Percentiles rank a stretch among this genome's conserved stretches.
These are phyloP conservation scores for Scheffersomyces stambukii DNA, from an alignment of 1,139 yeast species.

Conservation along the genomic window DNA sequence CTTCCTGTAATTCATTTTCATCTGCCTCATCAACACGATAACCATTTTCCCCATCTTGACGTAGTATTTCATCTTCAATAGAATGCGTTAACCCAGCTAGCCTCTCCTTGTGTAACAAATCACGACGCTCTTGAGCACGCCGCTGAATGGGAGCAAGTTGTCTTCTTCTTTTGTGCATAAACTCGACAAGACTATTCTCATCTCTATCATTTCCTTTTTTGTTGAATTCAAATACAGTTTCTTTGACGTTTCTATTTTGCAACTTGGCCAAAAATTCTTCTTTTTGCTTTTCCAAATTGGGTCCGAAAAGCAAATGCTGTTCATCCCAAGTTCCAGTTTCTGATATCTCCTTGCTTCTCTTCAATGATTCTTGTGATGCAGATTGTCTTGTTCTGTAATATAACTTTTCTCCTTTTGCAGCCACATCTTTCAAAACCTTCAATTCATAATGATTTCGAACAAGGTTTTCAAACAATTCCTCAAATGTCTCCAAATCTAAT, in stretches of 20 bases:
- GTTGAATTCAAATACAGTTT: slow-evolving; percentile 89
- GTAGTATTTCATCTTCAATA: slow-evolving; percentile 67
- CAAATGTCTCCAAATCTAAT: slow-evolving; percentile 59
- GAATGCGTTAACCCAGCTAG: slow-evolving; percentile 70
- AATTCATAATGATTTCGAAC: slow-evolving; percentile 69
- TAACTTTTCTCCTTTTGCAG: slow-evolving; percentile 82
- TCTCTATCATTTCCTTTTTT: slow-evolving; percentile 39
- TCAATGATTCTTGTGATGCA: slow-evolving; percentile 81
- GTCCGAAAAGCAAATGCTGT: slow-evolving; percentile 74
- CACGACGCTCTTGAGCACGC: slow-evolving; percentile 68
- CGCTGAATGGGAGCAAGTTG: slow-evolving; percentile 88
- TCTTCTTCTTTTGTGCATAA: slow-evolving; percentile 81
- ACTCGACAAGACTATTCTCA: slow-evolving; percentile 69
- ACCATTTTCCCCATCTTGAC: slow-evolving; percentile 44
- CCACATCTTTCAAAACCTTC: slow-evolving; percentile 59
- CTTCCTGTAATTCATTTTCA: slow-evolving; percentile 49
- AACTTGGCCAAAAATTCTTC: slow-evolving; percentile 67
- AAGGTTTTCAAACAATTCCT: slow-evolving; percentile 67
- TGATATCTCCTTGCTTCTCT: slow-evolving; percentile 76
- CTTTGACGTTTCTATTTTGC: slow-evolving; percentile 64
- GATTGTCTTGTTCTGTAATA: slow-evolving; percentile 82
- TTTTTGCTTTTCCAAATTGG: slow-evolving; percentile 69
- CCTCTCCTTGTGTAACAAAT: slow-evolving; percentile 69
- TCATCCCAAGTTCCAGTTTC: slow-evolving; percentile 82
- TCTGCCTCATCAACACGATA: slow-evolving; percentile 41